phyloP scores from a whole-genome alignment of 331 rosid species.

The Quercus phellos region DNA sequence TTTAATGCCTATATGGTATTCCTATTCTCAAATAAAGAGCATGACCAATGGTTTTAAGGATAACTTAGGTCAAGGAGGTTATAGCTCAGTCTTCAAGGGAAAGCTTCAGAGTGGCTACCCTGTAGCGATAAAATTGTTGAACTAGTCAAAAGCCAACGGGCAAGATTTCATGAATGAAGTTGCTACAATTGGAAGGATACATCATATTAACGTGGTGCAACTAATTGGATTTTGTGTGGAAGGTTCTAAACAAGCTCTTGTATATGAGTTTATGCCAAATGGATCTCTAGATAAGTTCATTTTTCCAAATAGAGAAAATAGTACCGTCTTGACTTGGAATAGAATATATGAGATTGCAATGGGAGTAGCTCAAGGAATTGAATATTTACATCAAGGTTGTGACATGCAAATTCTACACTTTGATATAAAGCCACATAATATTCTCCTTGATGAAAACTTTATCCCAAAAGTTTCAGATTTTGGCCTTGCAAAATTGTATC shows the following conservation, averaged over 20 bases:
- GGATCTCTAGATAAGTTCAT: conserved; percentile 35
- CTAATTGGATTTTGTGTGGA: conserved; percentile 26
- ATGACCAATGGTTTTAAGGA: not conserved
- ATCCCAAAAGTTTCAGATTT: conserved; percentile 38
- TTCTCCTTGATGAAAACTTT: conserved; percentile 35
- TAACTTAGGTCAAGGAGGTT: not conserved
- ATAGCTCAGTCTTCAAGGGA: not conserved
- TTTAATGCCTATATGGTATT: not conserved
- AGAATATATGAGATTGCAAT: conserved; percentile 22
- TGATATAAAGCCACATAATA: conserved; percentile 43
- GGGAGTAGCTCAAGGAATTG: conserved; percentile 36
- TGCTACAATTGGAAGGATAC: conserved; percentile 31
- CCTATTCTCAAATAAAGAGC: not conserved
- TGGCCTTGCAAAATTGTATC: conserved; percentile 33
- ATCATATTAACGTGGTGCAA: conserved; percentile 21
- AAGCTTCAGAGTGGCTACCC: no score
- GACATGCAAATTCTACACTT: conserved; percentile 39
- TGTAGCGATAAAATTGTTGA: no score
- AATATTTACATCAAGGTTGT: conserved; percentile 41
- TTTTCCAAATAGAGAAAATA: conserved; percentile 15
- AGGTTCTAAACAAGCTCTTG: conserved; percentile 23
- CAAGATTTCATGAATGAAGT: conserved; percentile 22
- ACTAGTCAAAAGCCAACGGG: no score
- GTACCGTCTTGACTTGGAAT: not conserved
- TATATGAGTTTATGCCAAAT: conserved; percentile 40